Conservation (phyloP, 345 rosid genomes). For the Dipteronia sinensis region DNA sequence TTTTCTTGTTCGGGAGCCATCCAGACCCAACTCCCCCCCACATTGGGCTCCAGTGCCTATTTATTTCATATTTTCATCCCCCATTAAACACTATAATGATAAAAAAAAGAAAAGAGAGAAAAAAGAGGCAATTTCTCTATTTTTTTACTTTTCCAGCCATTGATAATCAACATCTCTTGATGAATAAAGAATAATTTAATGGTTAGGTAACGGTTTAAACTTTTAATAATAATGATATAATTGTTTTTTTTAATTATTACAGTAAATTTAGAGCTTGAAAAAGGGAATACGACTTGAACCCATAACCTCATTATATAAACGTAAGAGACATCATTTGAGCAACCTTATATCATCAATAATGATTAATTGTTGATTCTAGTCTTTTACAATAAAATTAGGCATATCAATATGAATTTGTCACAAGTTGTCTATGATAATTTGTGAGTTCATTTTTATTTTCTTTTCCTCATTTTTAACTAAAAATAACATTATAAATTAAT, state of each 20-base stretch:
- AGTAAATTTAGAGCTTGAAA: too few relatives aligned
- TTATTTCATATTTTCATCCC: background rate
- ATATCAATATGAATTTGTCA: background rate
- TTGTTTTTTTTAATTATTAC: background rate
- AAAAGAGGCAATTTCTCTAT: too few relatives aligned
- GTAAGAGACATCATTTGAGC: too few relatives aligned
- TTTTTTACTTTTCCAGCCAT: background rate
- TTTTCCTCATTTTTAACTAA: background rate
- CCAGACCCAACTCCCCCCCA: background rate
- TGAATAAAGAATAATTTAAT: background rate
- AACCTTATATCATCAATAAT: background rate
- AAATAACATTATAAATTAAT: background rate
- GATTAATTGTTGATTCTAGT: background rate
- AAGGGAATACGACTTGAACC: too few relatives aligned
- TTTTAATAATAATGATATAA: background rate
- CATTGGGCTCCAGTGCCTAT: background rate
- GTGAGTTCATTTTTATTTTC: background rate
- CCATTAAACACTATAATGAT: background rate
- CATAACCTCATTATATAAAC: too few relatives aligned
- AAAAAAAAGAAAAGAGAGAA: too few relatives aligned
- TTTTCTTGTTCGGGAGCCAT: conserved; percentile 12
- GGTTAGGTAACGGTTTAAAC: background rate
- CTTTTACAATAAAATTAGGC: too few relatives aligned
- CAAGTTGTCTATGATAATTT: background rate
- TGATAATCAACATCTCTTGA: background rate